phyloP scores from a whole-genome alignment of 2,329 filamentous ascomycete species.

The Hypoxylon sp. region DNA sequence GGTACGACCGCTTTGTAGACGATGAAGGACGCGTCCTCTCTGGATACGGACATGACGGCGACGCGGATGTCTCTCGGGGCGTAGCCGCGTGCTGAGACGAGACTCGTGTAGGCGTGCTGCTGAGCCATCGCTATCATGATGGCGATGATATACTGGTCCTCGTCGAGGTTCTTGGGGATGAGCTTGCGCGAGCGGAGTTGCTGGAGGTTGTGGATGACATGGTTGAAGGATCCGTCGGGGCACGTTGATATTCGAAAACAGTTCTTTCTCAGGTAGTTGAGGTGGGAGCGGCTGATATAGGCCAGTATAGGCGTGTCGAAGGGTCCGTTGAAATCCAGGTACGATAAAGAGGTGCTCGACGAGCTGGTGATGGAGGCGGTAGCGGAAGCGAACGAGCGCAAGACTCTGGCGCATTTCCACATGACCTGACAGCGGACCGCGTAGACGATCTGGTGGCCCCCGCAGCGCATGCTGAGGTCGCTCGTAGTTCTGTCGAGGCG shows the following conservation, averaged over 20 bases:
- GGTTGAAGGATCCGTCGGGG: constrained; percentile 53
- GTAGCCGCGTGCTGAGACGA: constrained; percentile 25
- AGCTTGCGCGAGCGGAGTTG: constrained; percentile 56
- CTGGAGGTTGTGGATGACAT: constrained; percentile 58
- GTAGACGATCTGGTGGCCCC: constrained; percentile 54
- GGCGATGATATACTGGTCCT: constrained; percentile 61
- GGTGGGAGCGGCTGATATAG: constrained; percentile 58
- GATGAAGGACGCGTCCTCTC: constrained; percentile 60
- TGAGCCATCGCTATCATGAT: constrained; percentile 66
- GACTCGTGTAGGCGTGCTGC: constrained; percentile 56
- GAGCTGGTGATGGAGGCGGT: constrained; percentile 47
- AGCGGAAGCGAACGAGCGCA: constrained; percentile 48
- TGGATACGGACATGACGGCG: constrained; percentile 55
- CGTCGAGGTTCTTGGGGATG: constrained; percentile 56
- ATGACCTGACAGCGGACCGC: constrained; percentile 58
- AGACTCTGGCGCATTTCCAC: constrained; percentile 53
- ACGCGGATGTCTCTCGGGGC: constrained; percentile 55
- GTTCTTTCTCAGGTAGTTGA: constrained; percentile 55
- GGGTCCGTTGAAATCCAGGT: constrained; percentile 22
- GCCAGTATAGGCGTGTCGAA: constrained; percentile 50
- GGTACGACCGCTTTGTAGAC: constrained; percentile 62
- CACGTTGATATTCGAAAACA: constrained; percentile 56
- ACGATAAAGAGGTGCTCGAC: constrained; percentile 40
- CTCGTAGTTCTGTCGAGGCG: constrained; percentile 44
- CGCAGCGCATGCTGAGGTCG: constrained; percentile 61